phyloP scores from a whole-genome alignment of 148 eudicot species.

The Salicornia ramosissima region DNA sequence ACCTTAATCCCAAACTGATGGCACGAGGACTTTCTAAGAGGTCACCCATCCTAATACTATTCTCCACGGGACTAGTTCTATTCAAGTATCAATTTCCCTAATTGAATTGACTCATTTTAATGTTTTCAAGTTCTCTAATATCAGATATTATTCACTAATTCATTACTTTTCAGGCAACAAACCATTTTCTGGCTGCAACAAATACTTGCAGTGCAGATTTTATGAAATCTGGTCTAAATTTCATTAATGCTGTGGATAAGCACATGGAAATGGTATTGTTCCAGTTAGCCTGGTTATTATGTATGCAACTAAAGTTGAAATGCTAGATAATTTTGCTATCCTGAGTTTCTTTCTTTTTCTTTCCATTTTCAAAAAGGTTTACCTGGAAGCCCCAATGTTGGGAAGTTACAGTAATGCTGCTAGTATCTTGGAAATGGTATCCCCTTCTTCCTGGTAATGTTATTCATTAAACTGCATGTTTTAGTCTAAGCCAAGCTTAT shows the following conservation, averaged over 20 bases:
- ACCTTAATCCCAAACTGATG: too few species aligned
- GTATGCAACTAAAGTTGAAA: not conserved
- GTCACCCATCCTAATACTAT: too few species aligned
- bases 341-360: not conserved
- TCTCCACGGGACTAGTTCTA: too few species aligned
- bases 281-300: slow-evolving; percentile 9
- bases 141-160: not conserved
- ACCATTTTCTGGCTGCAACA: slow-evolving; percentile 31
- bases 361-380: slow-evolving; percentile 38
- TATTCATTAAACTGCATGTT: slow-evolving; percentile 20
- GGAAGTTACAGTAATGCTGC: slow-evolving; percentile 27
- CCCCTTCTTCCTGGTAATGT: slow-evolving; percentile 49
- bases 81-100: not conserved
- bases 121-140: not conserved
- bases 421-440: slow-evolving; percentile 61
- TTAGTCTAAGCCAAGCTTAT: slow-evolving; percentile 20
- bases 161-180: slow-evolving; percentile 33
- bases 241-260: slow-evolving; percentile 38
- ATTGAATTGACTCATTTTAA: not conserved
- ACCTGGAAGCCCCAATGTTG: slow-evolving; percentile 34
- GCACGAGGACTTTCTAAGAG: too few species aligned
- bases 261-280: slow-evolving; percentile 48
- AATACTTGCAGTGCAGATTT: slow-evolving; percentile 26
- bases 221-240: slow-evolving; percentile 37
- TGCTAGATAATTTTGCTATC: not conserved